These are phyloP conservation scores for Boletus subcaerulescens DNA, from an alignment of 768 basidiomycete genomes.

Conservation along the genomic window DNA sequence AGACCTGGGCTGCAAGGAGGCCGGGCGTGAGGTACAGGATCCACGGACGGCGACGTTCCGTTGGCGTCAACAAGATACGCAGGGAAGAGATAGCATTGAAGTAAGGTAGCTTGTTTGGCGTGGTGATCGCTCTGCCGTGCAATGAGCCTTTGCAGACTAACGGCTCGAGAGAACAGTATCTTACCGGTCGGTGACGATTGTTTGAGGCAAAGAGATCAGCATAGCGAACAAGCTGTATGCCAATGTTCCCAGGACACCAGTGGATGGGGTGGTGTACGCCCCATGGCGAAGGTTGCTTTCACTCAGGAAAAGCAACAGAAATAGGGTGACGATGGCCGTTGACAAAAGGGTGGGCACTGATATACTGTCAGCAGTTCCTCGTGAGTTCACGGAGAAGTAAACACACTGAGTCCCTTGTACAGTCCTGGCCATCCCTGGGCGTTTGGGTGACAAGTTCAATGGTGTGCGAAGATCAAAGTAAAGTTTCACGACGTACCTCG, in stretches of 20 bases:
- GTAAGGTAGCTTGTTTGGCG: slow-evolving; percentile 73
- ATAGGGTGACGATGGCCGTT: slow-evolving; percentile 53
- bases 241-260: slow-evolving; percentile 59
- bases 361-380: slow-evolving; percentile 40
- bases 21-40: slow-evolving; percentile 78
- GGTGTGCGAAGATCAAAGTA: background rate
- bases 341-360: slow-evolving; percentile 48
- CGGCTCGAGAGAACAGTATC: slow-evolving; percentile 12
- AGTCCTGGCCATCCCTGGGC: slow-evolving; percentile 65
- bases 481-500: slow-evolving; percentile 49
- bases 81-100: slow-evolving; percentile 55
- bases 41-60: slow-evolving; percentile 78
- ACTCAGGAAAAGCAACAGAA: slow-evolving; percentile 58
- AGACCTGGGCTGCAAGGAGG: slow-evolving; percentile 42
- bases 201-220: slow-evolving; percentile 63
- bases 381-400: background rate
- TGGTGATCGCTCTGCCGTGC: slow-evolving; percentile 67
- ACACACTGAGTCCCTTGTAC: slow-evolving; percentile 74
- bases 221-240: slow-evolving; percentile 64
- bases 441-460: background rate
- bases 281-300: slow-evolving; percentile 59
- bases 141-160: background rate
- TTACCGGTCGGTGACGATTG: slow-evolving; percentile 75
- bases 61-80: slow-evolving; percentile 73
- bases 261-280: slow-evolving; percentile 59